These are phyloP conservation scores for Cardamine occulta DNA, from an alignment of 345 rosid species.

Conservation along the genomic window DNA sequence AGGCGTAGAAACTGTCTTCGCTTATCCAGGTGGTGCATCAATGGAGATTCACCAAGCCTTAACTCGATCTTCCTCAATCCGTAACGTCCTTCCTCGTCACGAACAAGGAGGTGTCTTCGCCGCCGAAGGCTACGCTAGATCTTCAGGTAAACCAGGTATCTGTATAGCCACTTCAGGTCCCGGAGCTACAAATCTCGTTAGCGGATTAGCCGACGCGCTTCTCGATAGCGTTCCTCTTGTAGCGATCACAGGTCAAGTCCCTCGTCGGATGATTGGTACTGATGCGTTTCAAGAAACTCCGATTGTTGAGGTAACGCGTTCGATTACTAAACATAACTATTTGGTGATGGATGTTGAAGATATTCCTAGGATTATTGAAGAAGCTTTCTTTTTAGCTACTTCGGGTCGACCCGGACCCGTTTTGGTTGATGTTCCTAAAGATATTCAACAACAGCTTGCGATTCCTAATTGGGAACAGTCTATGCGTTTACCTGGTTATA, in stretches of 20 bases:
- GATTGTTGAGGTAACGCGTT: conserved; percentile 86
- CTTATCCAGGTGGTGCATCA: conserved; percentile 95
- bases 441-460: conserved; percentile 87
- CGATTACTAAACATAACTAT: conserved; percentile 91
- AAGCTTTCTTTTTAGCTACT: conserved; percentile 85
- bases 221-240: conserved; percentile 92
- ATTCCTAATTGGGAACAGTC: conserved; percentile 76
- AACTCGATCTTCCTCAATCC: conserved; percentile 77
- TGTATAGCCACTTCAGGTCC: conserved; percentile 98
- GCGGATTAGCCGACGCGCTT: conserved; percentile 86
- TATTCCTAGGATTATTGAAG: conserved; percentile 77
- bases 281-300: conserved; percentile 97
- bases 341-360: conserved; percentile 87
- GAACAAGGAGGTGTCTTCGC: conserved; percentile 97
- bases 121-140: conserved; percentile 90
- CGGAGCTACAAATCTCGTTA: conserved; percentile 88
- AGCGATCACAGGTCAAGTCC: conserved; percentile 91
- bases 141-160: conserved; percentile 85
- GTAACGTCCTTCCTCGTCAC: conserved; percentile 91
- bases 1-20: conserved; percentile 82
- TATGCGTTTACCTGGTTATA: conserved; percentile 69
- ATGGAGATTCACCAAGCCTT: conserved; percentile 99
- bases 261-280: conserved; percentile 92
- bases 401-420: conserved; percentile 96
- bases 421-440: conserved; percentile 89